Conservation (phyloP, 2,329 filamentous ascomycete genomes). For the Ophiostoma pallidulum region DNA sequence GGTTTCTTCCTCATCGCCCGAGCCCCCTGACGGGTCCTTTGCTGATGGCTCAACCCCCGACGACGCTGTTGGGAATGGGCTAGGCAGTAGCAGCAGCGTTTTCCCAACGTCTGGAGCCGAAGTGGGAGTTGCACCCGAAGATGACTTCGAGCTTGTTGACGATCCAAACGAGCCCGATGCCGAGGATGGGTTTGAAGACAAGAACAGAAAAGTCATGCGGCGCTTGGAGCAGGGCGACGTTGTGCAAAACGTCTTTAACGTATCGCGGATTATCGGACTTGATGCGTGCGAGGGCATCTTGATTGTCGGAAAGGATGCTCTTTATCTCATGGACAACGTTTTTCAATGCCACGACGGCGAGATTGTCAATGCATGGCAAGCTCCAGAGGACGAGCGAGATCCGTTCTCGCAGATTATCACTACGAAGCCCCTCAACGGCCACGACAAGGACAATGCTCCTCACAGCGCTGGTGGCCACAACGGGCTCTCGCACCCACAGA, state of each 20-base stretch:
- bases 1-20: background rate
- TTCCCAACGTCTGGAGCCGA: conserved; percentile 14
- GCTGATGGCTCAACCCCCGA: conserved; percentile 14
- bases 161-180: conserved; percentile 77
- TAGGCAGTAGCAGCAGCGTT: background rate
- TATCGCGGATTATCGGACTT: conserved; percentile 86
- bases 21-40: background rate
- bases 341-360: conserved; percentile 93
- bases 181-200: conserved; percentile 80
- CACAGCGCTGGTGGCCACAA: conserved; percentile 11
- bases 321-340: conserved; percentile 94
- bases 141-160: conserved; percentile 93
- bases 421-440: conserved; percentile 33
- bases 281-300: conserved; percentile 90
- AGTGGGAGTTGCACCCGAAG: conserved; percentile 48
- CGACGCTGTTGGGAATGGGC: conserved; percentile 4
- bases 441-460: conserved; percentile 42
- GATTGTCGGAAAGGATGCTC: conserved; percentile 80
- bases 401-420: conserved; percentile 92
- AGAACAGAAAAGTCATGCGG: conserved; percentile 95
- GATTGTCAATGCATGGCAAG: conserved; percentile 94
- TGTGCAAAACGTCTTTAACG: conserved; percentile 89
- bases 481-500: conserved; percentile 5
- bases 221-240: conserved; percentile 83
- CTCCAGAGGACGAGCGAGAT: conserved; percentile 82